Conservation (phyloP, 371 early-diverging fungal species). For the Circinella umbellata region DNA sequence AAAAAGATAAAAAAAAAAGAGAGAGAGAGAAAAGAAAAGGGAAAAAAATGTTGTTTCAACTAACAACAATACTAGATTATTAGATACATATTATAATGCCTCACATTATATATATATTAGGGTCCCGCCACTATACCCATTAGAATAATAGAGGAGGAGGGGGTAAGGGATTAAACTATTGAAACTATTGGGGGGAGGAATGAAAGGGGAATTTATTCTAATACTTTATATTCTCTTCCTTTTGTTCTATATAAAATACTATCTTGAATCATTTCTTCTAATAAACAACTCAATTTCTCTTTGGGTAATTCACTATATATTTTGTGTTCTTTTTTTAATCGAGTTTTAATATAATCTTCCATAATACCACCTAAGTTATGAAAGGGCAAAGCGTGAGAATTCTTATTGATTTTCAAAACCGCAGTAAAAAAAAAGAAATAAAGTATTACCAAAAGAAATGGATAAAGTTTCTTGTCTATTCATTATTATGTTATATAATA, state of each 20-base stretch:
- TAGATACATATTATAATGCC: no score
- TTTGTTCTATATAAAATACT: not conserved
- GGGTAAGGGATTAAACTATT: no score
- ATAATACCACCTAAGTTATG: not conserved
- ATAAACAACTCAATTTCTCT: not conserved
- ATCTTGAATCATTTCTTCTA: not conserved
- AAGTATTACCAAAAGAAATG: conserved; percentile 5
- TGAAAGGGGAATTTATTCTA: not conserved
- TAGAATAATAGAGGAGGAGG: not conserved
- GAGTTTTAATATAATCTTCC: not conserved
- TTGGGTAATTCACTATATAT: not conserved
- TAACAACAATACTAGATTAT: not conserved
- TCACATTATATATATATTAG: not conserved
- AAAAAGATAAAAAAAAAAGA: not conserved
- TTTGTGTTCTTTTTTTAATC: not conserved
- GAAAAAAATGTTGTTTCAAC: not conserved
- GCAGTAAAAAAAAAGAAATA: no score
- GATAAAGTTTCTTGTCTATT: not conserved
- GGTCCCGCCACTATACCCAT: not conserved
- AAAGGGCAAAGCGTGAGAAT: not conserved
- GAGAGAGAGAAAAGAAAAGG: not conserved
- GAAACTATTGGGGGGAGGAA: no score
- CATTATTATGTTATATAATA: not conserved
- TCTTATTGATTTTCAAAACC: no score
- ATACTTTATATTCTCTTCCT: conserved; percentile 1